Conservation (phyloP, 306 rosid genomes). For the Corylus heterophylla region DNA sequence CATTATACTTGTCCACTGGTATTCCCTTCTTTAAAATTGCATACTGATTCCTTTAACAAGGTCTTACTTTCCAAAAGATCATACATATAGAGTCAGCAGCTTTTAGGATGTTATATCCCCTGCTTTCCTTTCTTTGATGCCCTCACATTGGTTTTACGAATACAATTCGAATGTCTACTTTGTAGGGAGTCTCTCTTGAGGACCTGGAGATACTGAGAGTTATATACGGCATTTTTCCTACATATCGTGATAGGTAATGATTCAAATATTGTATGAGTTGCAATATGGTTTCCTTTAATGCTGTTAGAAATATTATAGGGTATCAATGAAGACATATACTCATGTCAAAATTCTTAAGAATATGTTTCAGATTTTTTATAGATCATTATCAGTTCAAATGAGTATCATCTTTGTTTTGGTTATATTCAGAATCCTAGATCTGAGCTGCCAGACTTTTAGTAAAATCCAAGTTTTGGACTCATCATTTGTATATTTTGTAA, state of each 20-base stretch:
- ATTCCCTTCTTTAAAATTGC: neutral
- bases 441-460: neutral
- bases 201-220: slow-evolving; percentile 75
- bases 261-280: slow-evolving; percentile 17
- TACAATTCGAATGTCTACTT: slow-evolving; percentile 16
- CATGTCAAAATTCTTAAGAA: neutral
- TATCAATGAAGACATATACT: neutral
- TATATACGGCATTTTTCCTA: slow-evolving; percentile 86
- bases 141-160: neutral
- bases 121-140: neutral
- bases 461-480: neutral
- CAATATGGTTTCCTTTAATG: slow-evolving; percentile 5
- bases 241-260: slow-evolving; percentile 76
- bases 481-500: neutral
- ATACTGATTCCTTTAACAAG: neutral
- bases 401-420: neutral
- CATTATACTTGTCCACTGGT: neutral
- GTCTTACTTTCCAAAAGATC: neutral
- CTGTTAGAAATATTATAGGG: neutral
- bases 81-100: neutral
- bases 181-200: slow-evolving; percentile 80
- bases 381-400: neutral
- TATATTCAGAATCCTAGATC: neutral
- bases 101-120: neutral
- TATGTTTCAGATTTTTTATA: neutral